A percentile compares a stretch with the other conserved stretches of the same genome.
phyloP scores from a whole-genome alignment of 1,284 basidiomycete species.

The Coniferiporia weirii region DNA sequence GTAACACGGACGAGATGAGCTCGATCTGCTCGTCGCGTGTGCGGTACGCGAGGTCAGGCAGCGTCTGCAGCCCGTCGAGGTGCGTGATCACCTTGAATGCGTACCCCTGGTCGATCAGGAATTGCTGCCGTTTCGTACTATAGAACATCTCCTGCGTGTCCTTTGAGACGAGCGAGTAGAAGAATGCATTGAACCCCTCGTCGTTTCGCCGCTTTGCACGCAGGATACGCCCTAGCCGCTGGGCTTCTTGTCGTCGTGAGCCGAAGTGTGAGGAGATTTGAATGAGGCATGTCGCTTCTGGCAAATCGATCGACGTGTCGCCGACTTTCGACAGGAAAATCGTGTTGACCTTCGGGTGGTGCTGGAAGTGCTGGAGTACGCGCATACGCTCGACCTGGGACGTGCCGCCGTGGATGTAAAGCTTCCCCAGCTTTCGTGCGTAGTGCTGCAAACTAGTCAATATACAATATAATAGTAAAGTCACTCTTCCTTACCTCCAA shows the following conservation, averaged over 20 bases:
- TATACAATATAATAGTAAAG: neutral
- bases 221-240: slow-evolving; percentile 84
- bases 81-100: slow-evolving; percentile 99
- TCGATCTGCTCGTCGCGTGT: slow-evolving; percentile 94
- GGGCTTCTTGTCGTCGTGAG: slow-evolving; percentile 75
- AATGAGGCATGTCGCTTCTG: slow-evolving; percentile 98
- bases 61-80: slow-evolving; percentile 84
- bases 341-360: slow-evolving; percentile 93
- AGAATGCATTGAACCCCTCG: slow-evolving; percentile 99
- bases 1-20: slow-evolving; percentile 85
- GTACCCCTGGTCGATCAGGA: slow-evolving; percentile 98
- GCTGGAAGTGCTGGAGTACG: slow-evolving; percentile 93
- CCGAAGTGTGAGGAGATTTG: slow-evolving; percentile 99
- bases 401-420: slow-evolving; percentile 96
- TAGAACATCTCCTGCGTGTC: slow-evolving; percentile 99
- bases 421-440: slow-evolving; percentile 89
- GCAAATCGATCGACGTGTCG: slow-evolving; percentile 98
- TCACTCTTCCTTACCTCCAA: slow-evolving; percentile 68
- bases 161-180: slow-evolving; percentile 98
- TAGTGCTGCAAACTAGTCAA: slow-evolving; percentile 65
- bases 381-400: slow-evolving; percentile 95
- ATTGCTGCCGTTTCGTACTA: slow-evolving; percentile 98
- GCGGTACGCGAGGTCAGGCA: slow-evolving; percentile 89
- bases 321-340: slow-evolving; percentile 99
- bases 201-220: slow-evolving; percentile 97